Conservation (phyloP, 139 green algal species). For the Coelastrella sp. region DNA sequence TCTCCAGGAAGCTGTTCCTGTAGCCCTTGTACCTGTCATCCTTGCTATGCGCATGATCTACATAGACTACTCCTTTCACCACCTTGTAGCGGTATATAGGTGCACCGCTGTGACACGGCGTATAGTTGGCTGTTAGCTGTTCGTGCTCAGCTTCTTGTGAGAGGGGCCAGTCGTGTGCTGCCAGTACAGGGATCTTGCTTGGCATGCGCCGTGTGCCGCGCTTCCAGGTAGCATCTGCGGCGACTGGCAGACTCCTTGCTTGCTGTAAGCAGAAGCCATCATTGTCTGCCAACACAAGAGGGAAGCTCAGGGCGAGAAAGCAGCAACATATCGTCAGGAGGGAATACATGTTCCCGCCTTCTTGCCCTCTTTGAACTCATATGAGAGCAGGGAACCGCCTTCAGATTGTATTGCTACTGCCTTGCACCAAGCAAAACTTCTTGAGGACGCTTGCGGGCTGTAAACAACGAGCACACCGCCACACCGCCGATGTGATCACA, state of each 20-base stretch:
- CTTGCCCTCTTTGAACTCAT: no score
- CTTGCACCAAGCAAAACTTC: no score
- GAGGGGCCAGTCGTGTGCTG: conserved; percentile 9
- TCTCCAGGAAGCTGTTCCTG: conserved; percentile 7
- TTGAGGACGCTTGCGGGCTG: no score
- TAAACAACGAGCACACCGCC: no score
- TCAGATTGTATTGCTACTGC: no score
- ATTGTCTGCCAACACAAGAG: not conserved
- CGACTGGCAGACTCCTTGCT: not conserved
- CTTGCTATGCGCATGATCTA: not conserved
- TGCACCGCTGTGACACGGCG: not conserved
- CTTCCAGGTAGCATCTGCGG: not conserved
- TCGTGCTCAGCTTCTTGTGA: not conserved
- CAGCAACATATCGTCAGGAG: not conserved
- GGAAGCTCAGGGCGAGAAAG: not conserved
- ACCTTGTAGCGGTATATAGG: conserved; percentile 28
- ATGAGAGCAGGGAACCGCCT: no score
- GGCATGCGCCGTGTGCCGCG: not conserved
- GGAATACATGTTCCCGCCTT: no score
- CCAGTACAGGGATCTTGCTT: not conserved
- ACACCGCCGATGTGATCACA: no score
- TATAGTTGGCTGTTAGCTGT: not conserved
- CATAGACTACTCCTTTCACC: not conserved
- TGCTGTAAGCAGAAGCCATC: not conserved
- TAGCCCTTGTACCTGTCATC: conserved; percentile 27